Evolutionary conservation across 2,329 filamentous ascomycete species (phyloP), one percentile per base, ranked within the genome.

Genomic region (Cordyceps fumosorosea): DNA sequence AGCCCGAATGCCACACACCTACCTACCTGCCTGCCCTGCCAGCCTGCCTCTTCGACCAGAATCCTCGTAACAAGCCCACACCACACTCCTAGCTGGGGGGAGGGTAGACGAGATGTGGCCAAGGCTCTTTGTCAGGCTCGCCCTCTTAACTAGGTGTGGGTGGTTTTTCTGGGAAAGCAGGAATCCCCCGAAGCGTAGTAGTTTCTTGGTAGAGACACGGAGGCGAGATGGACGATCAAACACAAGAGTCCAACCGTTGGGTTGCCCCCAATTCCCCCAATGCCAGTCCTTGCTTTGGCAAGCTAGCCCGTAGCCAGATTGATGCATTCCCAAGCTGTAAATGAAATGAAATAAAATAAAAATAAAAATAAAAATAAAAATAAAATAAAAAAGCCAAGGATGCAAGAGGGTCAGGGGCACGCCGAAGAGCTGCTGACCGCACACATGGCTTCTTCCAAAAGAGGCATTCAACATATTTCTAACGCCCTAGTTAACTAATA

Each of bases 61-160:
- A 37, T 37, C 10, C 34, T 37, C 24, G 11, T 16, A 18, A 10
- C 44, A 22, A 24, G 40, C 52, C 32, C 44, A 26, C 14, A 45
- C 56, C 29, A 29, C 29, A 29, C 29, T 29, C 8, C 48, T 20
- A 37, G 50, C 47, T 34, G 14, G 45, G 11, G 32, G 16, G 29
- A 29, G 29, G 29, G 29, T 29, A 29, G 29, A 29, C 5, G 29
- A 29, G 29, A 29, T 26, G 32, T 53, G 32, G 47, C 20, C 22
- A 26, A 11, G 45, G 20, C 34, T 34, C 34, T 44, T 53, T 60
- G 56, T 60, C 56, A 60, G 47, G 56, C 47, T 60, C 16, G 20
- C 56, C 22, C 22, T 37, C 11, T 12, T 14, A n/a, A n/a, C n/a
- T 14, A 8, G 32, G 56, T 10, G 34, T 57, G 55, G 55, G 29